Percentiles rank a stretch among this genome's conserved stretches.
These are phyloP conservation scores for Inga oerstediana DNA, from an alignment of 306 rosid genomes.

Conservation along the genomic window DNA sequence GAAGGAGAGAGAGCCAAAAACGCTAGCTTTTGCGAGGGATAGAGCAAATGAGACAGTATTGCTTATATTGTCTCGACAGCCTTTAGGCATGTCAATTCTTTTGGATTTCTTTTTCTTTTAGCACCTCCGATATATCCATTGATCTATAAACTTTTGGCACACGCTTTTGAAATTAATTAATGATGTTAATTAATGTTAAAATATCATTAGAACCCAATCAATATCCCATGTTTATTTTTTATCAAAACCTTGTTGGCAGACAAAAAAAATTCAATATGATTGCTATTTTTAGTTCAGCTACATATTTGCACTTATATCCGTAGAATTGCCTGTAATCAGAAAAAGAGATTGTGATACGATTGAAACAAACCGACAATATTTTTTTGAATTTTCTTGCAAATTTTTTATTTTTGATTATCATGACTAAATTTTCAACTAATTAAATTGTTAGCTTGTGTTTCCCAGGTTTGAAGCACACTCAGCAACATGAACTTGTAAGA, in stretches of 20 bases:
- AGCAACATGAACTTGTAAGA: too few species aligned
- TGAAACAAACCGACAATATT: too few species aligned
- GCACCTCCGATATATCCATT: background rate
- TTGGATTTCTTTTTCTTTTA: too few species aligned
- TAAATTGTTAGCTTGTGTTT: background rate
- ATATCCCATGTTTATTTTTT: background rate
- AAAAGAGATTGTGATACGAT: background rate
- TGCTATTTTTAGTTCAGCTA: too few species aligned
- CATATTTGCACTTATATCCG: too few species aligned
- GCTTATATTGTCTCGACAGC: conserved; percentile 41
- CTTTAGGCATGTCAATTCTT: background rate
- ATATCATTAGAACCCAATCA: background rate
- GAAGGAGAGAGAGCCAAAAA: background rate
- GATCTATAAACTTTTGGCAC: background rate
- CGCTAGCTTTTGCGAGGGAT: background rate
- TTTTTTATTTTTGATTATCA: too few species aligned
- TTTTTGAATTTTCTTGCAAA: too few species aligned
- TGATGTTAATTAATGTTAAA: background rate
- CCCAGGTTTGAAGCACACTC: too few species aligned
- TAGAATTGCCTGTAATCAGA: too few species aligned
- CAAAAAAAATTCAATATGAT: too few species aligned
- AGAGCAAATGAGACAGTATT: conserved; percentile 13
- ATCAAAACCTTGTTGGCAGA: background rate
- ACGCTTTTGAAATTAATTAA: background rate
- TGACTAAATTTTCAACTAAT: too few species aligned